phyloP scores from a whole-genome alignment of 805 yeast genomes.

The Vanderwaltozyma yarrowii region DNA sequence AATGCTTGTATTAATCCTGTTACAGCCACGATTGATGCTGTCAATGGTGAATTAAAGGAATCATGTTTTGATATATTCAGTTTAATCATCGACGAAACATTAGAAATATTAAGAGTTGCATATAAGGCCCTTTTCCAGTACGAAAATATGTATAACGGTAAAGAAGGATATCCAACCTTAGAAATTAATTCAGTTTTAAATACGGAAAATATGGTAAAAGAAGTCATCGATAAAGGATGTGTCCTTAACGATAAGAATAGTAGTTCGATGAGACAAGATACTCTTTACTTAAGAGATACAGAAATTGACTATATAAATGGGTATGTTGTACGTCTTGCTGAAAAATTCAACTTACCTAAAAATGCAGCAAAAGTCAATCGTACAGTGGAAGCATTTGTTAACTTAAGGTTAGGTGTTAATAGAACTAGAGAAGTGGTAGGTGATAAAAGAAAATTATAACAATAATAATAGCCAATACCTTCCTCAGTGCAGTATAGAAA shows the following conservation, averaged over 20 bases:
- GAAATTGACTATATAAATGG: conserved; percentile 86
- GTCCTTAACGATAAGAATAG: conserved; percentile 44
- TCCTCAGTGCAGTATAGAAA: no score
- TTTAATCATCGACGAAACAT: conserved; percentile 28
- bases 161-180: conserved; percentile 21
- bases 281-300: conserved; percentile 40
- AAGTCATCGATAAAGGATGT: conserved; percentile 34
- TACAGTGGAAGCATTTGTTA: conserved; percentile 28
- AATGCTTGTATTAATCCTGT: conserved; percentile 80
- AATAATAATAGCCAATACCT: no score
- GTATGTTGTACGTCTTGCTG: conserved; percentile 50
- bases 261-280: conserved; percentile 48
- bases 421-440: conserved; percentile 11
- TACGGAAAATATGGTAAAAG: conserved; percentile 26
- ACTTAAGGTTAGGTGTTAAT: conserved; percentile 25
- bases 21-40: conserved; percentile 66
- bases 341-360: conserved; percentile 29
- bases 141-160: conserved; percentile 12
- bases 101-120: conserved; percentile 24
- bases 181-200: conserved; percentile 22
- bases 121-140: conserved; percentile 23
- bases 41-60: conserved; percentile 64
- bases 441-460: conserved; percentile 2
- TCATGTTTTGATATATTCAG: conserved; percentile 31
- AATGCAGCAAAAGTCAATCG: conserved; percentile 23